Evolutionary conservation across 2,329 filamentous ascomycete genomes (phyloP).

Genomic region (Talaromyces piceae): DNA sequence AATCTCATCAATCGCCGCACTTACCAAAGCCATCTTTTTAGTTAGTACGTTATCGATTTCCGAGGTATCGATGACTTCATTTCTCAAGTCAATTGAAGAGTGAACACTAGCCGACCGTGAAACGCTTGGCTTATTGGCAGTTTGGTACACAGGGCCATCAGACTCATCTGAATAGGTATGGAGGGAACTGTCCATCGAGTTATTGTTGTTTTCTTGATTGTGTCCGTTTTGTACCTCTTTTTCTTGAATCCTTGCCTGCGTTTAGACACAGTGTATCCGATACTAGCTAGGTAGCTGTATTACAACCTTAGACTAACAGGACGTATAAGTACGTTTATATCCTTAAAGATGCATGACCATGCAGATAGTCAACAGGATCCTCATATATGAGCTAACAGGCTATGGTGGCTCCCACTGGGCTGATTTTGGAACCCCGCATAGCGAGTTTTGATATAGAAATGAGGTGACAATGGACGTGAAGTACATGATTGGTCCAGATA

Average conservation of each 20-base stretch:
- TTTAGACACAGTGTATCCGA: not conserved
- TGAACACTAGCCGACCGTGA: not conserved
- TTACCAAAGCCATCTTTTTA: slow-evolving; percentile 33
- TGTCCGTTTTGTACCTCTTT: too few species aligned
- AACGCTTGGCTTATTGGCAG: not conserved
- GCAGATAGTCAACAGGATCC: not conserved
- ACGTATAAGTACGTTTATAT: too few species aligned
- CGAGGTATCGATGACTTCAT: slow-evolving; percentile 5
- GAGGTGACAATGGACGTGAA: not conserved
- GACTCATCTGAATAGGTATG: not conserved
- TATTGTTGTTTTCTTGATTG: not conserved
- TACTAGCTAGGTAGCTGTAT: not conserved
- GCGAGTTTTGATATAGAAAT: not conserved
- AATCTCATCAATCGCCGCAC: slow-evolving; percentile 47
- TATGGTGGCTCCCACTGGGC: not conserved
- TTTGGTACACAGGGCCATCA: not conserved
- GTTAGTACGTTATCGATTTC: slow-evolving; percentile 33
- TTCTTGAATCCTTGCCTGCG: too few species aligned
- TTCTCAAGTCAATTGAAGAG: not conserved
- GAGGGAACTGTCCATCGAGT: not conserved
- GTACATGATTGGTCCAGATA: not conserved
- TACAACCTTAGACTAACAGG: too few species aligned
- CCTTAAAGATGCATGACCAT: too few species aligned
- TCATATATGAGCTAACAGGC: not conserved
- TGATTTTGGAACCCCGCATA: not conserved